Base-by-base conservation (phyloP, 169 alveolate genomes). In the Cryptosporidium sp. region DNA sequence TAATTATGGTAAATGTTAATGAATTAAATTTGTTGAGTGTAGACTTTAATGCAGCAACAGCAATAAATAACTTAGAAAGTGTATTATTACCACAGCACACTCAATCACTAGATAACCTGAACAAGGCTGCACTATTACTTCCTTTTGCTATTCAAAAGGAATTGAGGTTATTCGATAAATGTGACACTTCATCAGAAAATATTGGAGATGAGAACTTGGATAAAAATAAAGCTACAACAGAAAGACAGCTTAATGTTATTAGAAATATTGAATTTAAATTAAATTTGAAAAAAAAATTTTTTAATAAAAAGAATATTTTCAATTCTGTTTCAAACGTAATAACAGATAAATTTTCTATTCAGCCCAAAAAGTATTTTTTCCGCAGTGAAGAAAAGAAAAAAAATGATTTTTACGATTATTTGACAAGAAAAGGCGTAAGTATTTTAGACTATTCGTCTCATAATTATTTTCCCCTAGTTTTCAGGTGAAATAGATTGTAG, bases 211-310 rank as follows among this genome's bases (percentile, higher is more conserved):
- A 29, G 26, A 37, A 23, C 43, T 68, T 29, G 18, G 31, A 65
- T 23, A 62, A 62, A 35, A 26, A 37, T 33, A 45, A 5, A 45
- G 31, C 6, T 31, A n/a, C 48, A 16, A 8, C 26, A 45, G 29
- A 29, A 70, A 70, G 29, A 6, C 67, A 73, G 18, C 43, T 73
- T 12, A 73, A 55, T 39, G 29, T 59, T 10, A 16, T 62, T 39
- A 80, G 59, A 41, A 80, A 80, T 45, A 80, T n/a, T 23, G 89
- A 80, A 43, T 80, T 18, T 48, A 80, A 80, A 80, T 23, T 80
- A 41, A 45, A 5, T 31, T 58, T 61, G 45, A 80, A 80, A 39
- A 41, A 65, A 29, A 80, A 80, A 59, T 80, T 62, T 23, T 37
- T 39, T 8, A 23, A 43, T 21, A 80, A 41, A 18, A 80, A 65